phyloP scores from a whole-genome alignment of 495 filamentous ascomycete species.

The Stereocaulon alpinum region DNA sequence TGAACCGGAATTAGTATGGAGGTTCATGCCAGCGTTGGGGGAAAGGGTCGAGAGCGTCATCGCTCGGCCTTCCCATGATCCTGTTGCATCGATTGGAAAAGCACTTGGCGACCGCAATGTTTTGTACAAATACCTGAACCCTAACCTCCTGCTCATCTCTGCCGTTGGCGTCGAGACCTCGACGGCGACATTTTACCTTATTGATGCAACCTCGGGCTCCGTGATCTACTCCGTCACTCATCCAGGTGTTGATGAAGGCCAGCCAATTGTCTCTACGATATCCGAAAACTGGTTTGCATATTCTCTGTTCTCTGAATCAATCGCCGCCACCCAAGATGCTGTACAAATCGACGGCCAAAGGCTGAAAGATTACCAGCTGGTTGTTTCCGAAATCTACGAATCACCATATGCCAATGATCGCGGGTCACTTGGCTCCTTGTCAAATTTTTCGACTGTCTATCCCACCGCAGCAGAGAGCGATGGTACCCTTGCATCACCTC shows the following conservation, averaged over 20 bases:
- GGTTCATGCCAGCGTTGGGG: constrained; percentile 55
- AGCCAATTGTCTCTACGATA: constrained; percentile 64
- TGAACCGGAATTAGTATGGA: constrained; percentile 53
- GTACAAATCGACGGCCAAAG: constrained; percentile 9
- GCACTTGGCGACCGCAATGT: constrained; percentile 86
- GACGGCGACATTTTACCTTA: constrained; percentile 60
- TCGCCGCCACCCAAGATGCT: constrained; percentile 34
- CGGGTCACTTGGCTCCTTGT: constrained; percentile 54
- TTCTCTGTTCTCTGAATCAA: constrained; percentile 62
- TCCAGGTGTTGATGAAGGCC: constrained; percentile 59
- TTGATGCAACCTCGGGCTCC: constrained; percentile 78
- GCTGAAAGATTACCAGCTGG: constrained; percentile 67
- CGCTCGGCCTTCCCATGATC: constrained; percentile 63
- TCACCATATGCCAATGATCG: constrained; percentile 74
- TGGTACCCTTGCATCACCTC: constrained; percentile 41
- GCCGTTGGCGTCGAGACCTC: constrained; percentile 47
- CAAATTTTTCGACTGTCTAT: constrained; percentile 63
- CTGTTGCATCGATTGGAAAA: constrained; percentile 87
- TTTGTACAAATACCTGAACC: constrained; percentile 93
- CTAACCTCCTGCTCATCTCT: constrained; percentile 73
- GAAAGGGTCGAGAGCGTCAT: constrained; percentile 59
- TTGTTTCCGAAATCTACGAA: constrained; percentile 83
- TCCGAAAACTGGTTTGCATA: constrained; percentile 96
- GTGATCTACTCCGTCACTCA: constrained; percentile 63
- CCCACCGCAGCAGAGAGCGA: constrained; percentile 37